phyloP scores from a whole-genome alignment of 768 basidiomycete species.

The Lactarius hengduanensis region DNA sequence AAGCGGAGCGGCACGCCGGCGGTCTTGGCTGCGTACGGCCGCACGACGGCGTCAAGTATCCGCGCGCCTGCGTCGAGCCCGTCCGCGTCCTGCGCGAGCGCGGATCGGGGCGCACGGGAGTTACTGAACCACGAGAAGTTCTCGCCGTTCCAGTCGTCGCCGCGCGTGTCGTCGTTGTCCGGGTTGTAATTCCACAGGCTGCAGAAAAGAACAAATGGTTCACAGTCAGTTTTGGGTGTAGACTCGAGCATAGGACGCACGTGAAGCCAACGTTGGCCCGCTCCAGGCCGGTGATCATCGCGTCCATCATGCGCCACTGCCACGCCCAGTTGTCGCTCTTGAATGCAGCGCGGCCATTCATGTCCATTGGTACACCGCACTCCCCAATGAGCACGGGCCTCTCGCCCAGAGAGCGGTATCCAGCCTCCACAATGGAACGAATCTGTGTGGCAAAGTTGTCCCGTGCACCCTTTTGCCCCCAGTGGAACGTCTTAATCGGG shows the following conservation, averaged over 20 bases:
- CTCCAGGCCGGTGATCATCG: slow-evolving; percentile 82
- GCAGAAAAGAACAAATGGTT: background rate
- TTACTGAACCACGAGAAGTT: slow-evolving; percentile 94
- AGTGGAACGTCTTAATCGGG: slow-evolving; percentile 75
- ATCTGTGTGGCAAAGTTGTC: slow-evolving; percentile 86
- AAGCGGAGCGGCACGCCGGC: slow-evolving; percentile 78
- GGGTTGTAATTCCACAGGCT: slow-evolving; percentile 98
- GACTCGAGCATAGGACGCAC: slow-evolving; percentile 45
- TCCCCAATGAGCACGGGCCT: slow-evolving; percentile 87
- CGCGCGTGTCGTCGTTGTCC: slow-evolving; percentile 68
- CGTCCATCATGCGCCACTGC: slow-evolving; percentile 95
- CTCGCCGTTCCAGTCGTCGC: slow-evolving; percentile 95
- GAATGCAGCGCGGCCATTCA: slow-evolving; percentile 68
- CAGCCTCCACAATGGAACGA: slow-evolving; percentile 68
- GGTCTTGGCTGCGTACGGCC: slow-evolving; percentile 89
- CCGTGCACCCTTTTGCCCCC: slow-evolving; percentile 78
- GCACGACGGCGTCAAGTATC: slow-evolving; percentile 73
- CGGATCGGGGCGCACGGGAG: slow-evolving; percentile 47
- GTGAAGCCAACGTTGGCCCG: slow-evolving; percentile 77
- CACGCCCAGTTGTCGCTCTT: slow-evolving; percentile 67
- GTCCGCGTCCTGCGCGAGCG: slow-evolving; percentile 58
- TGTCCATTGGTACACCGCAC: slow-evolving; percentile 94
- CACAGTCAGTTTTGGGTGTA: background rate
- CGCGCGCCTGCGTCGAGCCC: slow-evolving; percentile 82
- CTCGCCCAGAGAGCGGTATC: slow-evolving; percentile 71